phyloP scores from a whole-genome alignment of 305 asterid genomes.

The Salvia sclarea region DNA sequence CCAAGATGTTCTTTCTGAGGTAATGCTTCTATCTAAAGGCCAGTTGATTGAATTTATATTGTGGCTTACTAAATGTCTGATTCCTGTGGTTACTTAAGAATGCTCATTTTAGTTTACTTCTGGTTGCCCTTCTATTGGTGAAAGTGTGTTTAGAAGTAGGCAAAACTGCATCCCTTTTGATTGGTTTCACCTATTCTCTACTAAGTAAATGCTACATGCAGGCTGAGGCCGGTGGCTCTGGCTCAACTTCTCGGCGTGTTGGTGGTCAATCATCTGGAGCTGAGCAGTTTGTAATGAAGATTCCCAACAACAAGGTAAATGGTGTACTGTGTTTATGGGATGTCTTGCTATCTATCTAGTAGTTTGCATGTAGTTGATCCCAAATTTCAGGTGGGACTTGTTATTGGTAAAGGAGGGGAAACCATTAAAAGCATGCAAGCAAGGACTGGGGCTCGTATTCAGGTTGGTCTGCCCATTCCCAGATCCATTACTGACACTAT shows the following conservation, averaged over 20 bases:
- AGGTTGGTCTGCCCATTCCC: conserved; percentile 44
- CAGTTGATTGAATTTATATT: background rate
- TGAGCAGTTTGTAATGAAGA: conserved; percentile 63
- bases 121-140: background rate
- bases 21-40: conserved; percentile 19
- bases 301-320: conserved; percentile 60
- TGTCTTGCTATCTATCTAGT: background rate
- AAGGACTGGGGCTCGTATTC: conserved; percentile 83
- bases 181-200: conserved; percentile 14
- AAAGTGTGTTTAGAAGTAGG: conserved; percentile 13
- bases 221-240: conserved; percentile 69
- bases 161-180: background rate
- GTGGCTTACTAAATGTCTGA: background rate
- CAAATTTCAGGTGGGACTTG: conserved; percentile 80
- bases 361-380: background rate
- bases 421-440: conserved; percentile 91
- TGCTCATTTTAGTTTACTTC: background rate
- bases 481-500: background rate
- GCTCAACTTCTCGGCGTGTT: conserved; percentile 54
- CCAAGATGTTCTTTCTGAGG: conserved; percentile 77
- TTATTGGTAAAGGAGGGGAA: conserved; percentile 96
- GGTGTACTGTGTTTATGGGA: background rate
- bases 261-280: conserved; percentile 64
- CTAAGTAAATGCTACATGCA: conserved; percentile 22
- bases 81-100: background rate